Conservation (phyloP, 345 rosid species). For the Excoecaria agallocha region DNA sequence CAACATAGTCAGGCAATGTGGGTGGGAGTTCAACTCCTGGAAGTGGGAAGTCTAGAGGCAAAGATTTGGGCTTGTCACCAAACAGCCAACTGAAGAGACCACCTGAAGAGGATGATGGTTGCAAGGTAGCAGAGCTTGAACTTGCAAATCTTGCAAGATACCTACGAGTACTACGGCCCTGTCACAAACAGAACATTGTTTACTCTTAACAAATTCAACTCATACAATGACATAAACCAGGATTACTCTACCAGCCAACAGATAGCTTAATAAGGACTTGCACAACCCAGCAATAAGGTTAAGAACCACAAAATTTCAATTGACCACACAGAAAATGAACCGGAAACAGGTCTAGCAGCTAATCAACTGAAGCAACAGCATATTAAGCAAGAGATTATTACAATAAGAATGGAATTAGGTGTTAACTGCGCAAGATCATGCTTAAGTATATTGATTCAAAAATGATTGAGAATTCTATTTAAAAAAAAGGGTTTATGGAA, state of each 20-base stretch:
- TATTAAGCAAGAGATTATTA: background rate
- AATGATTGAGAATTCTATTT: background rate
- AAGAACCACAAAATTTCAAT: background rate
- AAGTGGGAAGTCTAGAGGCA: slow-evolving; percentile 59
- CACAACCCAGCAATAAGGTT: background rate
- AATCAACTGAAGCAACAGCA: background rate
- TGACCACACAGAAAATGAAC: too few species aligned
- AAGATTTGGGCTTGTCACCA: slow-evolving; percentile 44
- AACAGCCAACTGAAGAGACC: slow-evolving; percentile 60
- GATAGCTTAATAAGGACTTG: background rate
- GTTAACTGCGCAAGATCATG: background rate
- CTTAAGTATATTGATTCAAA: background rate
- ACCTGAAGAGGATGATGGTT: slow-evolving; percentile 43
- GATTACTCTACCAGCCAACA: background rate
- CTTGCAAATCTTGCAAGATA: slow-evolving; percentile 47
- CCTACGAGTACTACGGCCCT: slow-evolving; percentile 48
- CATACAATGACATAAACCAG: background rate
- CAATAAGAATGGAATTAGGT: background rate
- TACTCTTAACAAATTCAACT: background rate
- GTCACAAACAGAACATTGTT: background rate
- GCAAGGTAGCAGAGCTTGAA: slow-evolving; percentile 47
- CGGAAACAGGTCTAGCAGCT: slow-evolving; percentile 7
- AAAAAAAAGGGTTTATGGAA: background rate
- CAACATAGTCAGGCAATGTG: slow-evolving; percentile 52
- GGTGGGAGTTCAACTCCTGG: slow-evolving; percentile 59